Base-by-base conservation (phyloP, 495 filamentous ascomycete genomes). In the Paragyromitra xinjiangensis region DNA sequence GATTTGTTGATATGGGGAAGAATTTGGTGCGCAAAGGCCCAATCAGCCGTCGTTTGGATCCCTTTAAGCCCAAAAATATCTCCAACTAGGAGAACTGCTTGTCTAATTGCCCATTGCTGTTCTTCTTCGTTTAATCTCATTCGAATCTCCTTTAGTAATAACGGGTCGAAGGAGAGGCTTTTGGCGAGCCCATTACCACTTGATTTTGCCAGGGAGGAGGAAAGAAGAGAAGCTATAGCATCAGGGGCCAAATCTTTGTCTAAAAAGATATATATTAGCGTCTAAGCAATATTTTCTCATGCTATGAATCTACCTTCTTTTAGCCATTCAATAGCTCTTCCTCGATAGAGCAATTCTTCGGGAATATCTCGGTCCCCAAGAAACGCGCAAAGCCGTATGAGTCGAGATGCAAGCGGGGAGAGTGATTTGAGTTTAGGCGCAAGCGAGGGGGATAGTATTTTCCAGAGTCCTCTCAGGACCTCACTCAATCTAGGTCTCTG, bases 341-440 rank as follows among this genome's bases (percentile, higher is more conserved):
- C 64, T 68, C 64, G 39, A 29, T 51, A 51, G 16, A 68, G 42
- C 42, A 68, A 16, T 37, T 68, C 64, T 68, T 68, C 64, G 5
- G 39, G 42, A 14, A 68, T 68, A 14, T 51, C 50, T 5, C 14
- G 7, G 16, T 68, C 45, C 19, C 50, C 26, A 12, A 68, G 64
- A 68, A 68, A 68, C 6, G 40, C 42, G 50, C 64, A 68, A 29
- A 68, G 45, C 12, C 11, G 39, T 50, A 68, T 24, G 12, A 68
- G 4, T 29, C 51, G 22, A 11, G 19, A 45, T 5, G 64, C 44
- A 68, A 16, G 26, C 14, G 44, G 64, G 11, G 29, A 26, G 6
- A 44, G 39, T 53, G 12, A 44, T 12, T 68, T 14, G 39, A 68
- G 48, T 6, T 51, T 16, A 51, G 12, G 2, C 16, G n/a, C 1